phyloP scores from a whole-genome alignment of 2,329 filamentous ascomycete genomes.

The Leptoxyphium fumago region DNA sequence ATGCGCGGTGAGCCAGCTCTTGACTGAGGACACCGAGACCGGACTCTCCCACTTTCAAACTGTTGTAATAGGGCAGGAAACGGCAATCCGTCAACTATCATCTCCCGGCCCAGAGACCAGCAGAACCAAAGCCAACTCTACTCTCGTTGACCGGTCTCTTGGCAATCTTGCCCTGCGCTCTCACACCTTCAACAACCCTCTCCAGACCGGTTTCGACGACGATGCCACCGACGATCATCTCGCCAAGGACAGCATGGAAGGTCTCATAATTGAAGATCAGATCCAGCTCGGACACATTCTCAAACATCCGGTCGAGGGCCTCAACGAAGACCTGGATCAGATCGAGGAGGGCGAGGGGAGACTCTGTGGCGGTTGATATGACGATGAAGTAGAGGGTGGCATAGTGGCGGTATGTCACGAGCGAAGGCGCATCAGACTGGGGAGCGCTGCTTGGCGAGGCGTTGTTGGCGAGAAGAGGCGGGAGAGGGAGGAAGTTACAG shows the following conservation, averaged over 20 bases:
- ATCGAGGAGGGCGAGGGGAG: slow-evolving; percentile 85
- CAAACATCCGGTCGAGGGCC: slow-evolving; percentile 83
- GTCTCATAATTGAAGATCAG: slow-evolving; percentile 99
- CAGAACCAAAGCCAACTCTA: slow-evolving; percentile 37
- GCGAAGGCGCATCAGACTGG: slow-evolving; percentile 62
- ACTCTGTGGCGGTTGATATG: slow-evolving; percentile 92
- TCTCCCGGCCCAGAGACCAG: slow-evolving; percentile 22
- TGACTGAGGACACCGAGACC: too few relatives aligned
- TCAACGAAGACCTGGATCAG: slow-evolving; percentile 98
- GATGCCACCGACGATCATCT: slow-evolving; percentile 92
- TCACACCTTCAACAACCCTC: slow-evolving; percentile 74
- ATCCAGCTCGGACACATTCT: slow-evolving; percentile 96
- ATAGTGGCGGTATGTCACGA: slow-evolving; percentile 96
- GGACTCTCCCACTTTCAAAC: too few relatives aligned
- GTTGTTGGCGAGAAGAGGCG: slow-evolving; percentile 13
- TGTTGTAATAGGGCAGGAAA: background rate
- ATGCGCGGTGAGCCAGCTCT: too few relatives aligned
- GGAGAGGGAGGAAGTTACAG: slow-evolving; percentile 83
- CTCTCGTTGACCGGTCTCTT: slow-evolving; percentile 67
- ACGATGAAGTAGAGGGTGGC: slow-evolving; percentile 98
- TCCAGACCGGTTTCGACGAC: slow-evolving; percentile 87
- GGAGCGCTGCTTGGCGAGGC: slow-evolving; percentile 24
- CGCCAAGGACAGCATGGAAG: slow-evolving; percentile 73
- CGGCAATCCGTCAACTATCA: slow-evolving; percentile 12
- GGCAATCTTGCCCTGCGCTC: slow-evolving; percentile 56